These are phyloP conservation scores for Coemansia sp. DNA, from an alignment of 192 early-diverging fungal genomes.

Conservation along the genomic window DNA sequence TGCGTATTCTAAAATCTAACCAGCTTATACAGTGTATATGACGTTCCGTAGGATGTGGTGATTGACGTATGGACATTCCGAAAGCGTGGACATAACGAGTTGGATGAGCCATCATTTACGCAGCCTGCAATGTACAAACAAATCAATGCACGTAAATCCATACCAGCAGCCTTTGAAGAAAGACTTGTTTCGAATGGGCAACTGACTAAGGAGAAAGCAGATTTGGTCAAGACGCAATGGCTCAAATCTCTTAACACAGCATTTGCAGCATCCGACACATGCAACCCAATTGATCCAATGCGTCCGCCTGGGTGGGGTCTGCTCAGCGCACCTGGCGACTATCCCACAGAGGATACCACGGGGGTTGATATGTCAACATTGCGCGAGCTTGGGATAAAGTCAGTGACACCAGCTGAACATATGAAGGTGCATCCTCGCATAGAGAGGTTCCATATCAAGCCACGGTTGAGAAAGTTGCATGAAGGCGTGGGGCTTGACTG, in stretches of 20 bases:
- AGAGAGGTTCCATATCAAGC: slow-evolving; percentile 87
- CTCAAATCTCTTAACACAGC: slow-evolving; percentile 28
- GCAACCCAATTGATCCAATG: slow-evolving; percentile 25
- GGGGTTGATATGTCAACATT: slow-evolving; percentile 66
- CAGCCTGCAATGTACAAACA: slow-evolving; percentile 94
- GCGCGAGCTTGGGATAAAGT: slow-evolving; percentile 68
- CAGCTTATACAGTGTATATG: background rate
- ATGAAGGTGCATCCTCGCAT: slow-evolving; percentile 81
- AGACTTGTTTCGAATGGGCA: slow-evolving; percentile 27
- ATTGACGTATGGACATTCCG: slow-evolving; percentile 93
- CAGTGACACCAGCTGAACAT: slow-evolving; percentile 62
- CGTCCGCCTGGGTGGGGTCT: slow-evolving; percentile 21
- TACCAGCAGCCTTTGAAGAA: slow-evolving; percentile 82
- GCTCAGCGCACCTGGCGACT: slow-evolving; percentile 5
- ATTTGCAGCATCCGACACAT: slow-evolving; percentile 22
- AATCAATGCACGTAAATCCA: slow-evolving; percentile 75
- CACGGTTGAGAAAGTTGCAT: slow-evolving; percentile 70
- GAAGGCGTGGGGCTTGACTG: slow-evolving; percentile 81
- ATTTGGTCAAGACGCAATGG: slow-evolving; percentile 21
- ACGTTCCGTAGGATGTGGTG: slow-evolving; percentile 69
- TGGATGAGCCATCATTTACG: slow-evolving; percentile 95
- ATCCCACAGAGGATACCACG: slow-evolving; percentile 41
- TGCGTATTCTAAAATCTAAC: background rate
- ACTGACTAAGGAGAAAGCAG: slow-evolving; percentile 23
- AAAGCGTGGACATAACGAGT: slow-evolving; percentile 93